These are phyloP conservation scores for Trametes pubescens DNA, from an alignment of 1,284 basidiomycete genomes.

Conservation along the genomic window DNA sequence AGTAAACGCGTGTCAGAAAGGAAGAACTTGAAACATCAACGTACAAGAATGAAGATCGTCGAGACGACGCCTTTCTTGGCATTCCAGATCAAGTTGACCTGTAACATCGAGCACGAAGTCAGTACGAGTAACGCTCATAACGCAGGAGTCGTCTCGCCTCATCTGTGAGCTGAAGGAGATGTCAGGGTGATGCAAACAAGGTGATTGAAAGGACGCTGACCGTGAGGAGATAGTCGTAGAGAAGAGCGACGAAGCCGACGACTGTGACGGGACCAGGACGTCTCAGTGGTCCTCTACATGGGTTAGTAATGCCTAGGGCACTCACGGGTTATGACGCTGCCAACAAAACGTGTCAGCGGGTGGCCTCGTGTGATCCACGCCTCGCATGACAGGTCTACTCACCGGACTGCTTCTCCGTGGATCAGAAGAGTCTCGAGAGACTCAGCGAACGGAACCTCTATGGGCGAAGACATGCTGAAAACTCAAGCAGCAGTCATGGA, in stretches of 20 bases:
- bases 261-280: slow-evolving; percentile 27
- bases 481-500: slow-evolving; percentile 31
- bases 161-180: slow-evolving; percentile 35
- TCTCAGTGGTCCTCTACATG: background rate
- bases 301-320: background rate
- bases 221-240: slow-evolving; percentile 43
- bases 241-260: slow-evolving; percentile 39
- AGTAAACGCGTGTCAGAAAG: background rate
- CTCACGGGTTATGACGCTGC: slow-evolving; percentile 42
- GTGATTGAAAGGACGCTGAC: slow-evolving; percentile 26
- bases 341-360: slow-evolving; percentile 20
- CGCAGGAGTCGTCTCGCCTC: slow-evolving; percentile 33
- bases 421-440: slow-evolving; percentile 36
- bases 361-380: slow-evolving; percentile 17
- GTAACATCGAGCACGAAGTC: background rate
- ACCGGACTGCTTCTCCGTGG: slow-evolving; percentile 42
- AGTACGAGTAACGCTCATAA: no score
- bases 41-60: slow-evolving; percentile 41
- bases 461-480: slow-evolving; percentile 36
- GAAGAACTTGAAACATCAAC: slow-evolving; percentile 17
- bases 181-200: slow-evolving; percentile 1
- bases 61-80: slow-evolving; percentile 40
- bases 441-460: slow-evolving; percentile 33
- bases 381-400: slow-evolving; percentile 25
- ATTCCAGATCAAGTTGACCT: slow-evolving; percentile 42